These are phyloP conservation scores for Asterophora lycoperdoides DNA, from an alignment of 768 basidiomycete species.

Conservation along the genomic window DNA sequence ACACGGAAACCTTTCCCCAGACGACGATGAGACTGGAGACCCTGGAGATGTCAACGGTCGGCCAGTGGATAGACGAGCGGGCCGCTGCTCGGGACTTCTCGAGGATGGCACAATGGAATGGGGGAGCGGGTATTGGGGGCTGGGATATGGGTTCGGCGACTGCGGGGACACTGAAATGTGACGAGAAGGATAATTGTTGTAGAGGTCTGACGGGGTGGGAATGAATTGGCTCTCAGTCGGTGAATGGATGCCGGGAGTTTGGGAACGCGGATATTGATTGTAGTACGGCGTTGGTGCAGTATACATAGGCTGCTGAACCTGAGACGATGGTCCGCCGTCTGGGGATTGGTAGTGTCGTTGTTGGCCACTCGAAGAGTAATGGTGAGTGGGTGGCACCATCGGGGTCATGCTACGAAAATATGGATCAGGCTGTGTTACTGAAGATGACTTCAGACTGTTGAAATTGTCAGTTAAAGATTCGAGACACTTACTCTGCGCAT, in stretches of 20 bases:
- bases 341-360: constrained; percentile 21
- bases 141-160: constrained; percentile 21
- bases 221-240: constrained; percentile 34
- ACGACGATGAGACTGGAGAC: constrained; percentile 37
- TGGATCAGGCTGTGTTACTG: constrained; percentile 17
- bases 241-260: constrained; percentile 17
- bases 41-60: constrained; percentile 38
- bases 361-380: constrained; percentile 25
- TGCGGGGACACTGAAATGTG: constrained; percentile 19
- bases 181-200: constrained; percentile 26
- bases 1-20: constrained; percentile 66
- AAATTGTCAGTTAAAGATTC: background rate
- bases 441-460: background rate
- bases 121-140: constrained; percentile 19
- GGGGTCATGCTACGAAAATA: constrained; percentile 38
- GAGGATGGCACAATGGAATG: constrained; percentile 28
- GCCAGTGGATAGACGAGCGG: constrained; percentile 36
- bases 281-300: constrained; percentile 20
- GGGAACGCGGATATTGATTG: constrained; percentile 19
- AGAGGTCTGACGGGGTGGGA: constrained; percentile 45
- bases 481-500: constrained; percentile 12
- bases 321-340: constrained; percentile 21
- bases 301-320: constrained; percentile 13
- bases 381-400: constrained; percentile 24
- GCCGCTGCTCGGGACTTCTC: constrained; percentile 27